Conservation (phyloP, 208 protist genomes). For the Lotmaria passim region DNA sequence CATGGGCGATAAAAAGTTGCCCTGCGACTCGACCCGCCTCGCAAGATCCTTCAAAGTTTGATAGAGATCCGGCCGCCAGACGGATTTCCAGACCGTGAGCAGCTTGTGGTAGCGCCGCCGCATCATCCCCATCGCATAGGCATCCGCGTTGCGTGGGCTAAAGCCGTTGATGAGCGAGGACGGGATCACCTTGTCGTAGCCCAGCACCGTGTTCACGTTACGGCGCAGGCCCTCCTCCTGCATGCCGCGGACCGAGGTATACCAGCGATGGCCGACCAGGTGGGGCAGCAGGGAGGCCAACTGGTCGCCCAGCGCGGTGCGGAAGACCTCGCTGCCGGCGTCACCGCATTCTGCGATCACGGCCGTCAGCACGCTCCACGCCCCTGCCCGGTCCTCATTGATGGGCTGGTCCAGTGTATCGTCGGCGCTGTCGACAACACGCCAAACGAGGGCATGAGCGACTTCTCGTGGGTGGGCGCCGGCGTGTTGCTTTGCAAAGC, state of each 20-base stretch:
- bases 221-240: slow-evolving; percentile 31
- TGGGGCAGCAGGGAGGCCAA: slow-evolving; percentile 68
- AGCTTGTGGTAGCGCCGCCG: slow-evolving; percentile 43
- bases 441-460: slow-evolving; percentile 79
- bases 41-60: slow-evolving; percentile 57
- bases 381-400: slow-evolving; percentile 65
- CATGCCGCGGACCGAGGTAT: slow-evolving; percentile 32
- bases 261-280: slow-evolving; percentile 81
- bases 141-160: slow-evolving; percentile 25
- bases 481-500: slow-evolving; percentile 77
- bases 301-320: slow-evolving; percentile 70
- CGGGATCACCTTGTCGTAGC: slow-evolving; percentile 59
- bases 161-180: slow-evolving; percentile 59
- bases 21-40: slow-evolving; percentile 47
- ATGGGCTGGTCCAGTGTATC: slow-evolving; percentile 37
- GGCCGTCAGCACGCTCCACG: slow-evolving; percentile 72
- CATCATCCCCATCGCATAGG: slow-evolving; percentile 34
- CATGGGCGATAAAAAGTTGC: slow-evolving; percentile 54
- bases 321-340: slow-evolving; percentile 46
- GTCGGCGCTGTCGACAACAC: slow-evolving; percentile 80
- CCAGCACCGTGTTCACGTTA: slow-evolving; percentile 13
- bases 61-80: slow-evolving; percentile 79
- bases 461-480: slow-evolving; percentile 60
- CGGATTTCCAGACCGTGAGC: slow-evolving; percentile 58
- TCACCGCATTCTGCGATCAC: slow-evolving; percentile 73